Conservation (phyloP, 805 yeast genomes). For the Lachancea sp. region DNA sequence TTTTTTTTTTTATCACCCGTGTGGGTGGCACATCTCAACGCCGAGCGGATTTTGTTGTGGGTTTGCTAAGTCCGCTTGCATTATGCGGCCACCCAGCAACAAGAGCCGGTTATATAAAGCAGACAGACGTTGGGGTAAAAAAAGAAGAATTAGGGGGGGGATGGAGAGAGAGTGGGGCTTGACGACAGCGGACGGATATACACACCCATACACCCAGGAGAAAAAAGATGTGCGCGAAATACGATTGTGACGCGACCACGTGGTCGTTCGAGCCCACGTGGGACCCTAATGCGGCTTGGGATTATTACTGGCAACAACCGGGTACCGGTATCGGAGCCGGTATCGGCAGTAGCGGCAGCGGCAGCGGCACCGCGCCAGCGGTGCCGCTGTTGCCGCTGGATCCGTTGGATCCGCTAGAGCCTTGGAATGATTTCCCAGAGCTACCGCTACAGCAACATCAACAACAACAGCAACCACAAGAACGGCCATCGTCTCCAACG, state of each 20-base stretch:
- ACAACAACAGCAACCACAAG: background rate
- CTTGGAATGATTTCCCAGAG: background rate
- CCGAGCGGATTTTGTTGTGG: no score
- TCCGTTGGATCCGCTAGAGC: background rate
- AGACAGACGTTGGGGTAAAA: background rate
- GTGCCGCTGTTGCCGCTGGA: no score
- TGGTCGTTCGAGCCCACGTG: slow-evolving; percentile 4
- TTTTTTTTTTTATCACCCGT: no score
- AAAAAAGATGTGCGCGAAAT: background rate
- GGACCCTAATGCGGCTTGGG: background rate
- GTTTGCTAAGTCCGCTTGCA: no score
- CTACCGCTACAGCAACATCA: background rate
- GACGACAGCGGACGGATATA: background rate
- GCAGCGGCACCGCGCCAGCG: background rate
- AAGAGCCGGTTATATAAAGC: background rate
- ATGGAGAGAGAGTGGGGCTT: background rate
- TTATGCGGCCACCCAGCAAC: background rate
- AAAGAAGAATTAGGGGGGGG: background rate
- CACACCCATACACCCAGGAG: background rate
- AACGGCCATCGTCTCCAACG: background rate
- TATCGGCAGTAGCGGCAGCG: background rate
- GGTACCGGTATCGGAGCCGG: no score
- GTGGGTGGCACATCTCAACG: no score
- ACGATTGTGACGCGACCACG: background rate
- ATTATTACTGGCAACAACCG: background rate